Percentiles rank a stretch among this genome's conserved stretches.
Conservation (phyloP, 1,284 basidiomycete species). For the Golubevia pallescens region DNA sequence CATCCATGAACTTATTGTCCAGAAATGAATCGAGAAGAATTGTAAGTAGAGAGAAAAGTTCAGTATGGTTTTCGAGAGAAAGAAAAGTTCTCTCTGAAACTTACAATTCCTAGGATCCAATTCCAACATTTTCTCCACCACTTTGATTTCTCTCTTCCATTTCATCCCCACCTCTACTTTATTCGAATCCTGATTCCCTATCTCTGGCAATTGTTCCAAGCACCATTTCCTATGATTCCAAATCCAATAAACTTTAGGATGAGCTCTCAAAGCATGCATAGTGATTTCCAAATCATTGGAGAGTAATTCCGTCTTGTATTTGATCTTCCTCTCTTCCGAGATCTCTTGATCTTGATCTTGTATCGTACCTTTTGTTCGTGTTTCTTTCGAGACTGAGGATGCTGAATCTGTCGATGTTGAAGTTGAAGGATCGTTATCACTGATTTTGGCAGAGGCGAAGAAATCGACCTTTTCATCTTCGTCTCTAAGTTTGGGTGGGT, state of each 20-base stretch:
- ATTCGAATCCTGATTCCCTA: too few species aligned
- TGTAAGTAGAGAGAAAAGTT: not conserved
- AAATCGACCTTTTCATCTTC: conserved; percentile 20
- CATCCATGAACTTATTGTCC: conserved; percentile 41
- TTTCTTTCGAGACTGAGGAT: not conserved
- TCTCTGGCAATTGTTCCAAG: conserved; percentile 23
- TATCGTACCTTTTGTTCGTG: not conserved
- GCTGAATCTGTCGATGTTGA: not conserved
- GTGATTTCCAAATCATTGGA: conserved; percentile 51
- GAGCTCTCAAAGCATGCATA: conserved; percentile 44
- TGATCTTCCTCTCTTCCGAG: not conserved
- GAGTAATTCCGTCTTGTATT: conserved; percentile 15
- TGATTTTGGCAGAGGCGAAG: conserved; percentile 19
- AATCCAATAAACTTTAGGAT: conserved; percentile 64
- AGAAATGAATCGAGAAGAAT: not conserved
- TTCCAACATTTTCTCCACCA: conserved; percentile 59
- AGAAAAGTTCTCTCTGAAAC: conserved; percentile 5
- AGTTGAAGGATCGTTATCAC: not conserved
- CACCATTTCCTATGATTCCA: conserved; percentile 64
- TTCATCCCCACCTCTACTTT: conserved; percentile 15
- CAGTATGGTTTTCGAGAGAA: not conserved
- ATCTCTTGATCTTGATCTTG: too few species aligned
- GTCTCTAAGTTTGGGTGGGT: not conserved
- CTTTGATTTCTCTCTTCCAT: conserved; percentile 44
- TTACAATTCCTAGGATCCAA: conserved; percentile 56